Conservation (phyloP, 1,284 basidiomycete species). For the Apiotrichum montevideense region DNA sequence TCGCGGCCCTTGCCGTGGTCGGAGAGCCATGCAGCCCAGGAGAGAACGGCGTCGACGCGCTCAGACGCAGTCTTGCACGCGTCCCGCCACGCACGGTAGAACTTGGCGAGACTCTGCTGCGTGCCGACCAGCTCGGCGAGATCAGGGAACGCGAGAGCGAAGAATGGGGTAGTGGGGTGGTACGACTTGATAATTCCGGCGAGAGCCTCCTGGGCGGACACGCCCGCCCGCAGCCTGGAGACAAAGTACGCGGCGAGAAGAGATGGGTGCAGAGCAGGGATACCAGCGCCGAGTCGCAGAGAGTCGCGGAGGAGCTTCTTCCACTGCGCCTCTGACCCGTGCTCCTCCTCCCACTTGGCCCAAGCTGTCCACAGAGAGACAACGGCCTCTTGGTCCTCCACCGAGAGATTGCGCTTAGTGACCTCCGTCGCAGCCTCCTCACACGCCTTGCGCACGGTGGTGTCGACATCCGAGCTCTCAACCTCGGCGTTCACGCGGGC, state of each 20-base stretch:
- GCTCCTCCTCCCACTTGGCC: constrained; percentile 16
- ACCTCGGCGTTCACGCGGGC: constrained; percentile 22
- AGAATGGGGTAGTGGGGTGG: constrained; percentile 21
- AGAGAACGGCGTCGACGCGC: constrained; percentile 22
- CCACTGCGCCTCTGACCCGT: constrained; percentile 10
- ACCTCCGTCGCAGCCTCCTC: constrained; percentile 18
- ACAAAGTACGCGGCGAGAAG: constrained; percentile 19
- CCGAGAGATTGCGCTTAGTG: constrained; percentile 4
- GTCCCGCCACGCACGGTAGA: constrained; percentile 29
- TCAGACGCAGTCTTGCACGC: constrained; percentile 15
- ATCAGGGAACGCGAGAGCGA: constrained; percentile 19
- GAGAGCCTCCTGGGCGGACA: background rate
- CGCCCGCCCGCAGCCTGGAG: constrained; percentile 5
- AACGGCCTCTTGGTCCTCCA: constrained; percentile 16
- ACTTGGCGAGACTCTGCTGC: constrained; percentile 13
- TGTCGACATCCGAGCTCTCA: background rate
- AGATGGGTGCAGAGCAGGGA: constrained; percentile 21
- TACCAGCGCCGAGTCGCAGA: constrained; percentile 14
- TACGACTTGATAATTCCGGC: constrained; percentile 17
- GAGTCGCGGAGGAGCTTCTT: constrained; percentile 22
- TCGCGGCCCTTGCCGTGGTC: constrained; percentile 19
- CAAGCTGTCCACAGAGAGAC: constrained; percentile 25
- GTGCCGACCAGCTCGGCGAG: constrained; percentile 12
- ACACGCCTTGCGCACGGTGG: constrained; percentile 14
- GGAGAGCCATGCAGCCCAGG: constrained; percentile 25